Evolutionary conservation across 768 basidiomycete species (phyloP).

Genomic region (Calocera viscosa): DNA sequence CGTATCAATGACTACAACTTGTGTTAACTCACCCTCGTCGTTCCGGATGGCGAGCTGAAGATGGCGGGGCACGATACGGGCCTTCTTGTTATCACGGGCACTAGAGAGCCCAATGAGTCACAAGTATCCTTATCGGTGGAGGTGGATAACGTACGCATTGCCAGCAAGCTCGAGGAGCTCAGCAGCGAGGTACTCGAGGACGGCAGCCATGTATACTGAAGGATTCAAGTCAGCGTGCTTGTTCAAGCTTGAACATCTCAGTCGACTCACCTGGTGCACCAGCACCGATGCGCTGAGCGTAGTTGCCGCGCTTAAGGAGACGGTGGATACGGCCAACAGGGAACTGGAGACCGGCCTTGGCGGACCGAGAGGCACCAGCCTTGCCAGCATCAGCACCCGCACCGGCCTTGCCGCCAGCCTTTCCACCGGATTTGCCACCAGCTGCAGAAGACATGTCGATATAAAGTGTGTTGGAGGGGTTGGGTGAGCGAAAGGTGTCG

Average conservation of each 20-base stretch:
- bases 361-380: constrained; percentile 38
- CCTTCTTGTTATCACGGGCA: constrained; percentile 84
- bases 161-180: constrained; percentile 90
- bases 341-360: constrained; percentile 49
- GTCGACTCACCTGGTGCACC: constrained; percentile 47
- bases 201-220: constrained; percentile 75
- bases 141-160: constrained; percentile 25
- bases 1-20: not conserved
- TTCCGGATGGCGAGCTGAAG: constrained; percentile 85
- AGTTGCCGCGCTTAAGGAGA: constrained; percentile 78
- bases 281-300: constrained; percentile 76
- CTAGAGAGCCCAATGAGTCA: constrained; percentile 36
- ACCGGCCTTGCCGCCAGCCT: constrained; percentile 25
- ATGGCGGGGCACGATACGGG: constrained; percentile 89
- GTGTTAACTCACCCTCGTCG: constrained; percentile 55
- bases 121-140: constrained; percentile 27
- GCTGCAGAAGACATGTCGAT: constrained; percentile 20
- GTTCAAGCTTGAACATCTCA: not conserved
- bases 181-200: constrained; percentile 83
- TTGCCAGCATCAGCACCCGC: constrained; percentile 22
- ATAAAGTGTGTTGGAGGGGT: constrained; percentile 10
- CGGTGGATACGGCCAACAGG: constrained; percentile 88
- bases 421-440: constrained; percentile 27
- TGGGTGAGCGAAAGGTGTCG: constrained; percentile 10
- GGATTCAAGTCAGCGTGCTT: not conserved